Conservation (phyloP, 2,329 filamentous ascomycete species). For the Phyllosticta paracitricarpa region DNA sequence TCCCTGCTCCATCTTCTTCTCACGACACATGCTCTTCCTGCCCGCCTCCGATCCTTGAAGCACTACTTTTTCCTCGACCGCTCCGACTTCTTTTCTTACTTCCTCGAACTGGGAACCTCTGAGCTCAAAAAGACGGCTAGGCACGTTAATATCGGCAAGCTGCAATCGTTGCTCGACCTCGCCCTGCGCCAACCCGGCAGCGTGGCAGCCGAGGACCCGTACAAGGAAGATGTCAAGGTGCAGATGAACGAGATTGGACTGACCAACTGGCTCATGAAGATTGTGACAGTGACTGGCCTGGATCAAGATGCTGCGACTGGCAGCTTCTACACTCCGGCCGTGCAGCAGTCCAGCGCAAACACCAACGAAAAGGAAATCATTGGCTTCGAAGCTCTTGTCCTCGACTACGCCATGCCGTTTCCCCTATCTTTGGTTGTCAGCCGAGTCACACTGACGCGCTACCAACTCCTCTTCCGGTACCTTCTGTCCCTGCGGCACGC, state of each 20-base stretch:
- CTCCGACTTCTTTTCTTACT: conserved; percentile 97
- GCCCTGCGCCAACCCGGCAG: conserved; percentile 94
- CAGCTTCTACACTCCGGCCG: conserved; percentile 56
- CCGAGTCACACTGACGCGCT: conserved; percentile 91
- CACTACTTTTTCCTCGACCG: conserved; percentile 99
- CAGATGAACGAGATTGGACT: conserved; percentile 93
- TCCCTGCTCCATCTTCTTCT: conserved; percentile 84
- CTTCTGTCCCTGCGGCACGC: conserved; percentile 81
- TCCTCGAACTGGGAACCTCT: conserved; percentile 80
- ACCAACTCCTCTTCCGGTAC: conserved; percentile 93
- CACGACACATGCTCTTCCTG: conserved; percentile 83
- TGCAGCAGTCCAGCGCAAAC: conserved; percentile 35
- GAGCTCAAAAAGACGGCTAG: conserved; percentile 86
- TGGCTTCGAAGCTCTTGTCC: conserved; percentile 84
- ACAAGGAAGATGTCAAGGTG: conserved; percentile 97
- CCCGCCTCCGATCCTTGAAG: conserved; percentile 80
- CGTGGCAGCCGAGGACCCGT: conserved; percentile 86
- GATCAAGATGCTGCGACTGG: conserved; percentile 64
- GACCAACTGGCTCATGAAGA: conserved; percentile 87
- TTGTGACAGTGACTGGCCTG: conserved; percentile 92
- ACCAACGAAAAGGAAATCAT: conserved; percentile 74
- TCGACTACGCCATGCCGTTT: conserved; percentile 92
- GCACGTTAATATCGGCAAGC: conserved; percentile 79
- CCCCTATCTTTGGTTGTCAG: conserved; percentile 92
- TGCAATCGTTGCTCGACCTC: conserved; percentile 91